These are phyloP conservation scores for Botrytis hyacinthi DNA, from an alignment of 2,329 filamentous ascomycete species.

Conservation along the genomic window DNA sequence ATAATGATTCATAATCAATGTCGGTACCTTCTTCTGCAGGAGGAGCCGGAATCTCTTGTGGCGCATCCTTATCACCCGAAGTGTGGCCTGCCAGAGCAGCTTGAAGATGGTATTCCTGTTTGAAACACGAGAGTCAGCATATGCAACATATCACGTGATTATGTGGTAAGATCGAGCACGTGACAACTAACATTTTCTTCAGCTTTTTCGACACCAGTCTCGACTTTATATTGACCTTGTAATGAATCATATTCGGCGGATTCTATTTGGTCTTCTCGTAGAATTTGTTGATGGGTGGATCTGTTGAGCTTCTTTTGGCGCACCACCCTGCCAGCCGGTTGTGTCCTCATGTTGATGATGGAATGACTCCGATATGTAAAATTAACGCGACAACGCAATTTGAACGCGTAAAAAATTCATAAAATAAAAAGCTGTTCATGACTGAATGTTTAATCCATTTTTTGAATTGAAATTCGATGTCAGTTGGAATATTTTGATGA, in stretches of 20 bases:
- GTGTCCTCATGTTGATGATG: slow-evolving; percentile 29
- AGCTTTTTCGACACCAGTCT: slow-evolving; percentile 93
- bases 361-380: slow-evolving; percentile 21
- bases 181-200: slow-evolving; percentile 86
- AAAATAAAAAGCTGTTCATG: slow-evolving; percentile 29
- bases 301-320: slow-evolving; percentile 57
- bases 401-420: slow-evolving; percentile 34
- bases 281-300: slow-evolving; percentile 46
- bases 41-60: slow-evolving; percentile 57
- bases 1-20: slow-evolving; percentile 85
- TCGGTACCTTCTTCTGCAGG: slow-evolving; percentile 59
- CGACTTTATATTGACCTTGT: slow-evolving; percentile 78
- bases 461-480: slow-evolving; percentile 28
- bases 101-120: slow-evolving; percentile 41
- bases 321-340: slow-evolving; percentile 41
- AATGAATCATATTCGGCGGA: slow-evolving; percentile 71
- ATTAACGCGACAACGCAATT: slow-evolving; percentile 24
- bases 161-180: slow-evolving; percentile 23
- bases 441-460: slow-evolving; percentile 30
- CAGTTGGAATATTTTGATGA: slow-evolving; percentile 34
- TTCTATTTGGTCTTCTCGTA: slow-evolving; percentile 89
- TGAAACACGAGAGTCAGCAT: background rate
- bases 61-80: slow-evolving; percentile 32
- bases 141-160: slow-evolving; percentile 28
- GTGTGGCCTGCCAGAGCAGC: slow-evolving; percentile 34